These are phyloP conservation scores for Endothia cerciana DNA, from an alignment of 2,329 filamentous ascomycete species.

Conservation along the genomic window DNA sequence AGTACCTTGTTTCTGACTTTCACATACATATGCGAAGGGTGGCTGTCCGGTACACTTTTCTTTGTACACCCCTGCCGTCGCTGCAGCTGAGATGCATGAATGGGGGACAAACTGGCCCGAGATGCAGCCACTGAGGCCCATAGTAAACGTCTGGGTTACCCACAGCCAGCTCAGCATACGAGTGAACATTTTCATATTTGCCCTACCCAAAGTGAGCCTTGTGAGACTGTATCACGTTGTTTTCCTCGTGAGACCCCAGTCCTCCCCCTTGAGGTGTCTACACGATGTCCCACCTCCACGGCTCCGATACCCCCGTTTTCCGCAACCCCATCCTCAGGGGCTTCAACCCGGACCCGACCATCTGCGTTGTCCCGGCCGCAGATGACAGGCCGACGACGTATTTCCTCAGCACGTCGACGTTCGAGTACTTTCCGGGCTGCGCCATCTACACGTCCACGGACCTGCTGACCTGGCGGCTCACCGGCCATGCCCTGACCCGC, in stretches of 20 bases:
- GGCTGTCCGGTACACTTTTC: neutral
- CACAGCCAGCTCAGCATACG: neutral
- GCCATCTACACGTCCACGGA: conserved; percentile 62
- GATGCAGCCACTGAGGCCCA: conserved; percentile 14
- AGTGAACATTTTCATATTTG: neutral
- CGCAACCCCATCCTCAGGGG: conserved; percentile 60
- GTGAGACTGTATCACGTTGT: no score
- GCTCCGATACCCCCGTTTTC: conserved; percentile 32
- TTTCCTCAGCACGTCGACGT: conserved; percentile 64
- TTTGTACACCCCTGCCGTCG: conserved; percentile 6
- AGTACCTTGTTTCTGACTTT: neutral
- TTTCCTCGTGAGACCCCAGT: neutral
- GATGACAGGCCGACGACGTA: conserved; percentile 43
- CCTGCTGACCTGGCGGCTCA: conserved; percentile 56
- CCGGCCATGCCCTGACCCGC: conserved; percentile 55
- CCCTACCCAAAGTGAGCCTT: neutral
- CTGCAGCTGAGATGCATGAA: conserved; percentile 25
- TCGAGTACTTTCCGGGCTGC: conserved; percentile 65
- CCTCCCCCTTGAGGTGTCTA: no score
- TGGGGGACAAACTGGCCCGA: conserved; percentile 33
- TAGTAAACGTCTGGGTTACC: conserved; percentile 10
- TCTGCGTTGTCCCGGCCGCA: conserved; percentile 42
- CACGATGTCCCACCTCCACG: conserved; percentile 10
- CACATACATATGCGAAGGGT: neutral
- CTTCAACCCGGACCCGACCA: conserved; percentile 65